phyloP scores from a whole-genome alignment of 2,329 filamentous ascomycete species.

The Nectriaceae sp. region DNA sequence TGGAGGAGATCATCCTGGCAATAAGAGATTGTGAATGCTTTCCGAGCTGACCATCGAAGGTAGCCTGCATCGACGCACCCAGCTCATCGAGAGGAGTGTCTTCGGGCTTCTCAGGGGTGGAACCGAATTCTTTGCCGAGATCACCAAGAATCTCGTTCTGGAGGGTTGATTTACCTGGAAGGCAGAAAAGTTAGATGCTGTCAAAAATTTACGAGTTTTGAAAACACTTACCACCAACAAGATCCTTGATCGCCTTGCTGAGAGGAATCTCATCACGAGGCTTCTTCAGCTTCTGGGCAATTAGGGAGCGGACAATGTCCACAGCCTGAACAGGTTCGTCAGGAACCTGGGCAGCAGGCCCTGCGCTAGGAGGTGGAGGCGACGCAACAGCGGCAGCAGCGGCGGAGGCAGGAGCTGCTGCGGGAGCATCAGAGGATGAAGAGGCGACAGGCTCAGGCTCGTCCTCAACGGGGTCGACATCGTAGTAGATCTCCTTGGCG shows the following conservation, averaged over 20 bases:
- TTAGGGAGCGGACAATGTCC: slow-evolving; percentile 84
- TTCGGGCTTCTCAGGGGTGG: slow-evolving; percentile 97
- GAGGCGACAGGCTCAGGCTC: slow-evolving; percentile 68
- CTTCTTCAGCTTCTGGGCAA: slow-evolving; percentile 99
- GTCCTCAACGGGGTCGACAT: slow-evolving; percentile 92
- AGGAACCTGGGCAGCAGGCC: slow-evolving; percentile 82
- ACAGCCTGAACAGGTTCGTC: slow-evolving; percentile 87
- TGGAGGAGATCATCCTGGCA: slow-evolving; percentile 93
- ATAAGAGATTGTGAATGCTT: slow-evolving; percentile 95
- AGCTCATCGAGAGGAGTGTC: slow-evolving; percentile 96
- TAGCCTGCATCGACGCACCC: slow-evolving; percentile 92
- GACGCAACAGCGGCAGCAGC: slow-evolving; percentile 57
- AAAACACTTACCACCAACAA: slow-evolving; percentile 82
- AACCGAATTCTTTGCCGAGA: slow-evolving; percentile 96
- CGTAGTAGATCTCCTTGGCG: slow-evolving; percentile 98
- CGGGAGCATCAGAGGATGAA: slow-evolving; percentile 51
- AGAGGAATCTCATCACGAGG: slow-evolving; percentile 83
- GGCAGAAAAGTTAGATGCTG: slow-evolving; percentile 12
- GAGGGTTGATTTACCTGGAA: slow-evolving; percentile 88
- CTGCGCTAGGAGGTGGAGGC: slow-evolving; percentile 69
- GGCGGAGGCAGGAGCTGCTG: slow-evolving; percentile 55
- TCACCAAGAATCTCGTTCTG: slow-evolving; percentile 99
- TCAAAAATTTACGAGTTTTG: background rate
- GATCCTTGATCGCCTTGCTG: slow-evolving; percentile 96
- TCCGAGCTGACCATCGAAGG: slow-evolving; percentile 97